phyloP scores from a whole-genome alignment of 352 stramenopile species.

The Pythium sukuiense region DNA sequence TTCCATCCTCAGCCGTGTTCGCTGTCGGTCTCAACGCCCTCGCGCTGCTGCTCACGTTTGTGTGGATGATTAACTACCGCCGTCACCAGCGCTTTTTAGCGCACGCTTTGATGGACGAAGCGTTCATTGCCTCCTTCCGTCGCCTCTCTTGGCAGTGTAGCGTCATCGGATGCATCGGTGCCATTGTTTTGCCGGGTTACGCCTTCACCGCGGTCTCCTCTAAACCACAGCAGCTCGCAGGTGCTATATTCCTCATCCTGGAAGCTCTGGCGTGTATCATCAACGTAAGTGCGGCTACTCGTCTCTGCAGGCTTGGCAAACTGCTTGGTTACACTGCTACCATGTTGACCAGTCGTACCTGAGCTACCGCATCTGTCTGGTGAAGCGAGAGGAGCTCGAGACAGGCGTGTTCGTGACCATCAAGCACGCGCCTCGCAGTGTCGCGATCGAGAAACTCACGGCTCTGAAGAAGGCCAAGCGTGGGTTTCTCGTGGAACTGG shows the following conservation, averaged over 20 bases:
- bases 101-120: conserved; percentile 37
- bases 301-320: no score
- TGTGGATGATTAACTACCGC: conserved; percentile 61
- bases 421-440: conserved; percentile 44
- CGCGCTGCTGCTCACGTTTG: conserved; percentile 45
- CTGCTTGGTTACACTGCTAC: no score
- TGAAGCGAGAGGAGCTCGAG: conserved; percentile 56
- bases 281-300: conserved; percentile 37
- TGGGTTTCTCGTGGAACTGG: conserved; percentile 51
- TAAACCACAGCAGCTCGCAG: conserved; percentile 39
- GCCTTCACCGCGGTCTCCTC: conserved; percentile 39
- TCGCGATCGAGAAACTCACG: conserved; percentile 43
- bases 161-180: conserved; percentile 38
- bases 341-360: conserved; percentile 54
- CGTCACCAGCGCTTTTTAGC: conserved; percentile 50
- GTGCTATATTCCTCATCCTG: conserved; percentile 47
- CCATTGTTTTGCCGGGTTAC: conserved; percentile 45
- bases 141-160: conserved; percentile 44
- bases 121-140: conserved; percentile 26
- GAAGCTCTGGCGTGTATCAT: conserved; percentile 55
- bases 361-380: conserved; percentile 57
- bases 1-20: conserved; percentile 48
- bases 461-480: conserved; percentile 47
- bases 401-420: conserved; percentile 59
- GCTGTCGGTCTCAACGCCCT: conserved; percentile 49